Base-by-base conservation (phyloP, 306 rosid genomes). In the Cyamopsis tetragonoloba region DNA sequence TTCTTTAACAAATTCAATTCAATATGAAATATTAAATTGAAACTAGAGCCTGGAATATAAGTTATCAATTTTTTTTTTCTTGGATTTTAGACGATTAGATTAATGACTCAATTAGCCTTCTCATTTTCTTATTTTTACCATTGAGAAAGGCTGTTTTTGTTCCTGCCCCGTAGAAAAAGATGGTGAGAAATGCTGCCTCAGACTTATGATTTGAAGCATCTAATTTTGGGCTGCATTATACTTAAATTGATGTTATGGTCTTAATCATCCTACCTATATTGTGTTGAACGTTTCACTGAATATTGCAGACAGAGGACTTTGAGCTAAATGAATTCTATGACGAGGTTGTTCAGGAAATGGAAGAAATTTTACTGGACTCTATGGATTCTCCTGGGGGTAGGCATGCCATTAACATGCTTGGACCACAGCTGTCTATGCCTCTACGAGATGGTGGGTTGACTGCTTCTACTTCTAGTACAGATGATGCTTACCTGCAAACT, bases 271-370 rank as follows among this genome's bases (percentile, higher is more conserved):
- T 18, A 13, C 46, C 13, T 22, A 31, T 22, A 35, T 28, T 12
- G 65, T 28, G 32, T 63, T 64, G 53, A 42, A 32, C 42, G 49
- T 70, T 66, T 39, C 24, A 35, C 74, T 76, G 27, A 68, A 72
- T 81, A 51, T 66, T 79, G 85, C 95, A 95, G 99, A 62, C 48
- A n/a, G 88, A 85, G 53, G 85, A 80, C 83, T 56, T 50, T 71
- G 97, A 82, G 80, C 73, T 59, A 38, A 82, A 86, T 66, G 97
- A 88, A 55, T 83, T 80, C 74, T 80, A 83, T 56, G 92, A 95
- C 31, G 99, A 95, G 79, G 72, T 95, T 50, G 97, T 95, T 71
- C 89, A 84, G 41, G 99, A 95, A 48, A 95, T 95, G 99, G 99
- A 95, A 72, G 97, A 95, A 77, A 90, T 95, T 80, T 82, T 95